phyloP scores from a whole-genome alignment of 1,284 basidiomycete species.

The Heterobasidion parviporum region DNA sequence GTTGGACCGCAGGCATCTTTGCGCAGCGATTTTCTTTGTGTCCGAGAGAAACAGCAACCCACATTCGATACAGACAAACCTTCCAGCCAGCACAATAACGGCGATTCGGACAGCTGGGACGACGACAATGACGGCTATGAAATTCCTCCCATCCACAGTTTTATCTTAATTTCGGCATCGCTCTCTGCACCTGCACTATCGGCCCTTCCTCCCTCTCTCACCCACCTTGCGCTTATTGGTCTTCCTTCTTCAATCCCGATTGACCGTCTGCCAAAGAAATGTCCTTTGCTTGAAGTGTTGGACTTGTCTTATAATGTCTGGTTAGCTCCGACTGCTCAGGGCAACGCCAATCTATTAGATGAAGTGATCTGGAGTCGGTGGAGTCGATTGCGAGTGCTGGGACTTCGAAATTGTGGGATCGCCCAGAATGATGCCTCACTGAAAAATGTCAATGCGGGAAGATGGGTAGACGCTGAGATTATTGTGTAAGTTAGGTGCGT shows the following conservation, averaged over 20 bases:
- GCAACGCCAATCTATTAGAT: slow-evolving; percentile 31
- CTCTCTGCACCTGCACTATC: slow-evolving; percentile 30
- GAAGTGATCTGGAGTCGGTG: slow-evolving; percentile 48
- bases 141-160: slow-evolving; percentile 12
- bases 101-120: background rate
- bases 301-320: slow-evolving; percentile 65
- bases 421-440: slow-evolving; percentile 25
- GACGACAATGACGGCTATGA: slow-evolving; percentile 4
- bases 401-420: slow-evolving; percentile 42
- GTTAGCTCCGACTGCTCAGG: slow-evolving; percentile 28
- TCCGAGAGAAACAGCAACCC: slow-evolving; percentile 19
- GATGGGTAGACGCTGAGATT: slow-evolving; percentile 56
- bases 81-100: slow-evolving; percentile 12
- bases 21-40: slow-evolving; percentile 32
- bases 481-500: slow-evolving; percentile 23
- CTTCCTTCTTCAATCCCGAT: slow-evolving; percentile 35
- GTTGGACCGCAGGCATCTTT: slow-evolving; percentile 44
- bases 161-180: slow-evolving; percentile 26
- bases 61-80: slow-evolving; percentile 4
- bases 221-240: slow-evolving; percentile 46
- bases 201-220: slow-evolving; percentile 48
- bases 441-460: slow-evolving; percentile 41
- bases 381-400: slow-evolving; percentile 42
- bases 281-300: slow-evolving; percentile 51
- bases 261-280: slow-evolving; percentile 47